Percentiles rank a stretch among this genome's conserved stretches.
These are phyloP conservation scores for Diutina ranongensis DNA, from an alignment of 1,139 yeast genomes.

Conservation along the genomic window DNA sequence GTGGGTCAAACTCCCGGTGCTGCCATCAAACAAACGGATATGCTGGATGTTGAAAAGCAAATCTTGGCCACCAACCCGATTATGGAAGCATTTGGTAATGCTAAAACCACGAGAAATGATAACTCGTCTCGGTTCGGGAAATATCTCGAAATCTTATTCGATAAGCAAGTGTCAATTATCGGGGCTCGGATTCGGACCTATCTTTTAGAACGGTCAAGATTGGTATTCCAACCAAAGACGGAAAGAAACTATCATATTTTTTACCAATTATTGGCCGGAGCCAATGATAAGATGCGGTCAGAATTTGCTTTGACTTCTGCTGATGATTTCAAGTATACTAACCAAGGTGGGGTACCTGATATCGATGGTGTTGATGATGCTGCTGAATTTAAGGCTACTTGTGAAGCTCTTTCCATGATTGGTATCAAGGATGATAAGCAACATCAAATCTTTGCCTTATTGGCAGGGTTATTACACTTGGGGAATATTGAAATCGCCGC, in stretches of 20 bases:
- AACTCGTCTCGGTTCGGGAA: slow-evolving; percentile 97
- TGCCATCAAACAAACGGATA: slow-evolving; percentile 43
- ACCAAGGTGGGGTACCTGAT: slow-evolving; percentile 74
- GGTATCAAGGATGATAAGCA: slow-evolving; percentile 60
- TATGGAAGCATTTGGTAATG: slow-evolving; percentile 98
- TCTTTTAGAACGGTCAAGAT: slow-evolving; percentile 82
- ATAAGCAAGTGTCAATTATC: slow-evolving; percentile 60
- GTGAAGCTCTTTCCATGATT: slow-evolving; percentile 64
- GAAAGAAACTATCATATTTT: slow-evolving; percentile 95
- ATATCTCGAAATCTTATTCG: slow-evolving; percentile 83
- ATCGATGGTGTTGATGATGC: slow-evolving; percentile 79
- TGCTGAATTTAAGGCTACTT: slow-evolving; percentile 62
- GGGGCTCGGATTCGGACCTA: slow-evolving; percentile 95
- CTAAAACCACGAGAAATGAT: slow-evolving; percentile 94
- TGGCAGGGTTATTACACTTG: slow-evolving; percentile 84
- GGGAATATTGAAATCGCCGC: slow-evolving; percentile 89
- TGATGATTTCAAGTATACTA: slow-evolving; percentile 67
- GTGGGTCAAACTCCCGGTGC: slow-evolving; percentile 22
- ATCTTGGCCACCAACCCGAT: slow-evolving; percentile 96
- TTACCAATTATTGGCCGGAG: slow-evolving; percentile 80
- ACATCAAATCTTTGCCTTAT: slow-evolving; percentile 57
- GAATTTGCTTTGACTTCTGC: slow-evolving; percentile 51
- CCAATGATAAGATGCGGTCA: slow-evolving; percentile 46
- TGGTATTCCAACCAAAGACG: slow-evolving; percentile 80
- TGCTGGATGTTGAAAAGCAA: slow-evolving; percentile 89